phyloP scores from a whole-genome alignment of 1,284 basidiomycete genomes.

The Cryptococcus amylolentus region DNA sequence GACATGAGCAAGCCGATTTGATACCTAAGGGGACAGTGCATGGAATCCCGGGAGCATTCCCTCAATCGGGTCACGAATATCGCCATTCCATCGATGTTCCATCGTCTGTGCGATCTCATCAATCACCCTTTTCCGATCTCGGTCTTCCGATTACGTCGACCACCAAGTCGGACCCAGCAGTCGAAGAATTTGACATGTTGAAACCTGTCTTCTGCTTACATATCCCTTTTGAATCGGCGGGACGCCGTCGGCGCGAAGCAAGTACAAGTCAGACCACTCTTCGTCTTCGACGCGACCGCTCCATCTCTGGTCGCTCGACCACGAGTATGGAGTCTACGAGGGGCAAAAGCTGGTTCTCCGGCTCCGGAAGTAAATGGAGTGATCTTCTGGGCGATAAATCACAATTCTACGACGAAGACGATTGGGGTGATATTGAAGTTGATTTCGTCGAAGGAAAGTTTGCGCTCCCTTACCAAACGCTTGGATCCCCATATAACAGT shows the following conservation, averaged over 20 bases:
- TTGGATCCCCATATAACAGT: background rate
- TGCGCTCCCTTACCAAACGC: constrained; percentile 5
- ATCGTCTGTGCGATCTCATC: background rate
- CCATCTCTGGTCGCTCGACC: constrained; percentile 8
- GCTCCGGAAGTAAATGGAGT: constrained; percentile 19
- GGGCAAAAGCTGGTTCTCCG: constrained; percentile 20
- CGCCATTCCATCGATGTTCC: background rate
- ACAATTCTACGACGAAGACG: background rate
- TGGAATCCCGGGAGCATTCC: constrained; percentile 33
- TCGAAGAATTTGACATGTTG: constrained; percentile 8
- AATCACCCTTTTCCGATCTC: constrained; percentile 8
- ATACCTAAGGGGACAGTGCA: constrained; percentile 4
- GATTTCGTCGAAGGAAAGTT: constrained; percentile 24
- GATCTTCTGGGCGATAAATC: constrained; percentile 12
- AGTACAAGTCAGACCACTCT: constrained; percentile 23
- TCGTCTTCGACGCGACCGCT: constrained; percentile 16
- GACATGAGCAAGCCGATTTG: constrained; percentile 5
- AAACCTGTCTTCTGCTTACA: constrained; percentile 32
- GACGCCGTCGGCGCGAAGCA: background rate
- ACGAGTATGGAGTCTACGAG: constrained; percentile 13
- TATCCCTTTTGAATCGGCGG: constrained; percentile 6
- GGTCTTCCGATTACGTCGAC: constrained; percentile 6
- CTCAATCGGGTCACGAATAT: constrained; percentile 16
- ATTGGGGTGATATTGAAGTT: constrained; percentile 8
- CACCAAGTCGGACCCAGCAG: background rate